These are phyloP conservation scores for Talaromyces borbonicus DNA, from an alignment of 495 filamentous ascomycete species.

Conservation along the genomic window DNA sequence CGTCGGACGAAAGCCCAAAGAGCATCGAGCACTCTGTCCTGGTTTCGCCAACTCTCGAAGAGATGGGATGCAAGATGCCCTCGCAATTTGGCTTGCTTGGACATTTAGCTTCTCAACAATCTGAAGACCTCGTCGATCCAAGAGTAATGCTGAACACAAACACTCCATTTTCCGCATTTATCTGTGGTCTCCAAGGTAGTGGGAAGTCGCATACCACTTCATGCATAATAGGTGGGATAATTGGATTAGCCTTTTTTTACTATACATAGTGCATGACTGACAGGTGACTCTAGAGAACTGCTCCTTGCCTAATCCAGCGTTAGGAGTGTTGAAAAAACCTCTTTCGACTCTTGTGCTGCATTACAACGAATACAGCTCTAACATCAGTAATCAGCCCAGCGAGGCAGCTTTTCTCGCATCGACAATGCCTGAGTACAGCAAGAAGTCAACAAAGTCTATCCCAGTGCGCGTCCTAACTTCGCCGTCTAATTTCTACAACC, in stretches of 20 bases:
- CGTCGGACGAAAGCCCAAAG: neutral
- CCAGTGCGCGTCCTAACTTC: constrained; percentile 54
- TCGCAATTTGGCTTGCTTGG: constrained; percentile 17
- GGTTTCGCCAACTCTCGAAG: constrained; percentile 11
- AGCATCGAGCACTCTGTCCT: constrained; percentile 12
- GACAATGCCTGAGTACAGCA: constrained; percentile 16
- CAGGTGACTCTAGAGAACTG: constrained; percentile 37
- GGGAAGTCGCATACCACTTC: constrained; percentile 59
- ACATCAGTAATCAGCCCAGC: constrained; percentile 41
- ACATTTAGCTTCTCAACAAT: constrained; percentile 6
- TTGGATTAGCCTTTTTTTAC: neutral
- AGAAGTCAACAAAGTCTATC: constrained; percentile 20
- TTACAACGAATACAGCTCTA: constrained; percentile 50
- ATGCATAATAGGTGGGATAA: constrained; percentile 36
- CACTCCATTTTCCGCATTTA: constrained; percentile 53
- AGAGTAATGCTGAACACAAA: constrained; percentile 40
- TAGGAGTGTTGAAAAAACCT: constrained; percentile 33
- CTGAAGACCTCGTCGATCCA: constrained; percentile 7
- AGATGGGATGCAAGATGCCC: constrained; percentile 10
- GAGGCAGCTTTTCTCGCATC: constrained; percentile 59
- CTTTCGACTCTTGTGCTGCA: constrained; percentile 58
- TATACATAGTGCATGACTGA: neutral
- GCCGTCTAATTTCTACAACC: constrained; percentile 43
- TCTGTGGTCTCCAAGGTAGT: constrained; percentile 60
- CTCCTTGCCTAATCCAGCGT: constrained; percentile 26